Conservation (phyloP, 1,284 basidiomycete genomes). For the Cronartium quercuum region DNA sequence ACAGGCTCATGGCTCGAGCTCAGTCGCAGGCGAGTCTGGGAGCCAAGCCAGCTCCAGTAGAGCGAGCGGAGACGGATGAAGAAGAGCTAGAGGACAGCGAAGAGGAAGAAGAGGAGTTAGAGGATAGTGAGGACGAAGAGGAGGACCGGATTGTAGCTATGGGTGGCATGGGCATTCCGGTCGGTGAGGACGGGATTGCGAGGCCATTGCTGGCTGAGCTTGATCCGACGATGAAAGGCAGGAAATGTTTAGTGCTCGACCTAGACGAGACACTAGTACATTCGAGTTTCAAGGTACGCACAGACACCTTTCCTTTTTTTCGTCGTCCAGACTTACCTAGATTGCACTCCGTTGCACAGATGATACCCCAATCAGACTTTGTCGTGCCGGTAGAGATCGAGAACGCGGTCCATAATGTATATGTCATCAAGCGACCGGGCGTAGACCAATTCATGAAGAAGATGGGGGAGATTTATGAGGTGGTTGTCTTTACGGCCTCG, state of each 20-base stretch:
- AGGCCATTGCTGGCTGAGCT: conserved; percentile 13
- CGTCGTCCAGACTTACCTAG: neutral
- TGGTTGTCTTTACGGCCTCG: conserved; percentile 97
- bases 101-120: conserved; percentile 53
- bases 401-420: conserved; percentile 94
- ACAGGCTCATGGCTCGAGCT: conserved; percentile 43
- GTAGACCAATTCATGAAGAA: conserved; percentile 93
- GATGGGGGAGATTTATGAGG: conserved; percentile 97
- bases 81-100: conserved; percentile 52
- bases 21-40: conserved; percentile 43
- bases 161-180: conserved; percentile 73
- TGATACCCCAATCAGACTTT: conserved; percentile 91
- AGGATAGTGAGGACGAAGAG: conserved; percentile 62
- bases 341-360: conserved; percentile 54
- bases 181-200: conserved; percentile 60
- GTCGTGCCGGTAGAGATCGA: conserved; percentile 99
- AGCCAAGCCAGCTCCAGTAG: conserved; percentile 9
- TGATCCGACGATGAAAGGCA: conserved; percentile 62
- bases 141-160: conserved; percentile 70
- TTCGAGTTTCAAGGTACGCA: conserved; percentile 51
- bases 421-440: conserved; percentile 96
- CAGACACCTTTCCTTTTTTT: neutral
- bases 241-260: conserved; percentile 66
- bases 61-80: conserved; percentile 40
- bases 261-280: conserved; percentile 93